A percentile compares a stretch with the other conserved stretches of the same genome.
Conservation (phyloP, 1,139 yeast genomes). For the Suzukiozyma palmioleophila region DNA sequence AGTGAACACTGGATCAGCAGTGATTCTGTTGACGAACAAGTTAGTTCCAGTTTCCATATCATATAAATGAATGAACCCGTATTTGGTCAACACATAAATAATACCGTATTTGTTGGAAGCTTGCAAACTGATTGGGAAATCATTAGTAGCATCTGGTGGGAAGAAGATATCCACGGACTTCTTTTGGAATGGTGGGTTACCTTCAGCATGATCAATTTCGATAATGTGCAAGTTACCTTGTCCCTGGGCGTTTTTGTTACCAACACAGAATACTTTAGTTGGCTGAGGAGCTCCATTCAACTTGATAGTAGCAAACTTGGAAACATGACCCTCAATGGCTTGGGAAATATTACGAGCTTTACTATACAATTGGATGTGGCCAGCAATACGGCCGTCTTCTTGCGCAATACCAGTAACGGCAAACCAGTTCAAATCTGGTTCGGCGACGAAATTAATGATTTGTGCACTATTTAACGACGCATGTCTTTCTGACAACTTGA, state of each 20-base stretch:
- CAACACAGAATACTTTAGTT: constrained; percentile 86
- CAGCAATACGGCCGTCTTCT: constrained; percentile 92
- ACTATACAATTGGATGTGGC: constrained; percentile 90
- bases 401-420: constrained; percentile 94
- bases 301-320: constrained; percentile 74
- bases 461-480: constrained; percentile 75
- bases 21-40: constrained; percentile 92
- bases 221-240: constrained; percentile 88
- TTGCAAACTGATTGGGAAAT: constrained; percentile 93
- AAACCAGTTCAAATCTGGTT: constrained; percentile 83
- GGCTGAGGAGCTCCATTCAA: constrained; percentile 72
- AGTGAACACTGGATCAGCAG: constrained; percentile 94
- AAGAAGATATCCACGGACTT: constrained; percentile 90
- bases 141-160: constrained; percentile 95
- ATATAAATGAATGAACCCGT: constrained; percentile 93
- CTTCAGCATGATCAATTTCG: constrained; percentile 91
- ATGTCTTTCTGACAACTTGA: constrained; percentile 78
- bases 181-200: constrained; percentile 82
- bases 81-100: constrained; percentile 84
- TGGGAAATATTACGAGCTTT: constrained; percentile 89
- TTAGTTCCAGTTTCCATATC: constrained; percentile 91
- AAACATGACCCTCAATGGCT: constrained; percentile 97
- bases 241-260: constrained; percentile 80
- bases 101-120: constrained; percentile 84
- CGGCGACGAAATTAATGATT: constrained; percentile 86